phyloP scores from a whole-genome alignment of 805 yeast species.

The Saccharomycopsis fibuligera region DNA sequence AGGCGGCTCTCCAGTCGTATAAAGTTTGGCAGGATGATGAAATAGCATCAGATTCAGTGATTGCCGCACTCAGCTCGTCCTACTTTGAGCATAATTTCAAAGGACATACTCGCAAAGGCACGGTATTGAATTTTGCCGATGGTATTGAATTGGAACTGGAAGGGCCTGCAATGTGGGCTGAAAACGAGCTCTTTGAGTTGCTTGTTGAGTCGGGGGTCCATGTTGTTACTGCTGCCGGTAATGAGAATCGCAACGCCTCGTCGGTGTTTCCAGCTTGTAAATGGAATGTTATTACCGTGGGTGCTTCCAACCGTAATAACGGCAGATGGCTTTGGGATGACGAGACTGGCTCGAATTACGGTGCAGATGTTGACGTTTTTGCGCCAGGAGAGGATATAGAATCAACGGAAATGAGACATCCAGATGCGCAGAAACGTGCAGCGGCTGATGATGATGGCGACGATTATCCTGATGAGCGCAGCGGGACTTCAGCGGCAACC shows the following conservation, averaged over 20 bases:
- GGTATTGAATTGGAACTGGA: too few species aligned
- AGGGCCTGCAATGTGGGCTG: constrained; percentile 92
- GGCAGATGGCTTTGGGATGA: too few species aligned
- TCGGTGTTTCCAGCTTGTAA: constrained; percentile 67
- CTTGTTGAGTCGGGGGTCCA: constrained; percentile 81
- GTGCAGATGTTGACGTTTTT: constrained; percentile 89
- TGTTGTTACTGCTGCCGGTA: constrained; percentile 95
- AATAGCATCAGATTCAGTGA: constrained; percentile 78
- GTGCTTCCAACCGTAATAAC: constrained; percentile 85
- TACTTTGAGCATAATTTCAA: constrained; percentile 56
- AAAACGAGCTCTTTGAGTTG: constrained; percentile 85
- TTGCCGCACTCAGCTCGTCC: too few species aligned
- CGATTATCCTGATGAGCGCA: constrained; percentile 67
- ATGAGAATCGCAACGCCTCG: constrained; percentile 41
- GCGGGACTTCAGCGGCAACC: constrained; percentile 98
- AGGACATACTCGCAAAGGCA: constrained; percentile 56
- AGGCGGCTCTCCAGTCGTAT: constrained; percentile 75
- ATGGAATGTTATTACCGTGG: constrained; percentile 80
- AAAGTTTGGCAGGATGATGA: constrained; percentile 79
- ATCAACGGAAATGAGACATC: constrained; percentile 75
- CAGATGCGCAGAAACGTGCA: too few species aligned
- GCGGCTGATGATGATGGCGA: too few species aligned
- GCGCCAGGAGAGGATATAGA: constrained; percentile 92
- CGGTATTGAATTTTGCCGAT: constrained; percentile 87
- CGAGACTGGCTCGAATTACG: constrained; percentile 94